These are phyloP conservation scores for Dactylellina drechsleri DNA, from an alignment of 2,329 filamentous ascomycete genomes.

Conservation along the genomic window DNA sequence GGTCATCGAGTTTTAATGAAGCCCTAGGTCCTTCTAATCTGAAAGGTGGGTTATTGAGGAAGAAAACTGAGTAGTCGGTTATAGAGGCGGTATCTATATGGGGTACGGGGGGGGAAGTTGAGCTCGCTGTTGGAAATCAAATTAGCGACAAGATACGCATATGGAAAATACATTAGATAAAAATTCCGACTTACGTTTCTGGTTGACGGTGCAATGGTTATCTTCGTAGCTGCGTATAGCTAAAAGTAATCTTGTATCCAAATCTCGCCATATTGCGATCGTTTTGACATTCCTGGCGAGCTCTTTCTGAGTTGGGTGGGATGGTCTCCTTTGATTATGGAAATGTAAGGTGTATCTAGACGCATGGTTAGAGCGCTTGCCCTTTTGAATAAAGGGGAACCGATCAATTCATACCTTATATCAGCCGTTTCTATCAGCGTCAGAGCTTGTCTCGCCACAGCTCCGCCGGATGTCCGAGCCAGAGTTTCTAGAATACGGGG, in stretches of 20 bases:
- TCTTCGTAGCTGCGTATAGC: constrained; percentile 22
- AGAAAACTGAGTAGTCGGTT: constrained; percentile 18
- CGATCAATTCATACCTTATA: constrained; percentile 4
- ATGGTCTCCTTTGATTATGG: constrained; percentile 11
- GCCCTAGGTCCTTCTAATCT: constrained; percentile 12
- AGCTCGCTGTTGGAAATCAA: constrained; percentile 11
- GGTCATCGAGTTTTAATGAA: constrained; percentile 3
- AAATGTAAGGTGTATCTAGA: constrained; percentile 11
- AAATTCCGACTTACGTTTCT: constrained; percentile 10
- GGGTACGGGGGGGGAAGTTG: constrained; percentile 9
- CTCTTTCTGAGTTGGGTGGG: constrained; percentile 17
- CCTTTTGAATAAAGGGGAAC: not conserved
- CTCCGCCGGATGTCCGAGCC: constrained; percentile 8
- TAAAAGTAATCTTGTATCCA: constrained; percentile 12
- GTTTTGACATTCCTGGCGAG: constrained; percentile 10
- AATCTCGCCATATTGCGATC: constrained; percentile 19
- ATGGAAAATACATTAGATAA: not conserved
- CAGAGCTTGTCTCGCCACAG: constrained; percentile 19
- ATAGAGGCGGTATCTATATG: constrained; percentile 20
- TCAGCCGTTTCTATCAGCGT: constrained; percentile 6
- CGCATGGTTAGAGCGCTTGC: not conserved
- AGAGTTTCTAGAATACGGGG: constrained; percentile 16
- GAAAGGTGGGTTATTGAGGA: constrained; percentile 20
- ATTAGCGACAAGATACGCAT: not conserved
- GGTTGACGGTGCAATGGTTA: constrained; percentile 8